Conservation (phyloP, 495 filamentous ascomycete genomes). For the Cenococcum geophilum region DNA sequence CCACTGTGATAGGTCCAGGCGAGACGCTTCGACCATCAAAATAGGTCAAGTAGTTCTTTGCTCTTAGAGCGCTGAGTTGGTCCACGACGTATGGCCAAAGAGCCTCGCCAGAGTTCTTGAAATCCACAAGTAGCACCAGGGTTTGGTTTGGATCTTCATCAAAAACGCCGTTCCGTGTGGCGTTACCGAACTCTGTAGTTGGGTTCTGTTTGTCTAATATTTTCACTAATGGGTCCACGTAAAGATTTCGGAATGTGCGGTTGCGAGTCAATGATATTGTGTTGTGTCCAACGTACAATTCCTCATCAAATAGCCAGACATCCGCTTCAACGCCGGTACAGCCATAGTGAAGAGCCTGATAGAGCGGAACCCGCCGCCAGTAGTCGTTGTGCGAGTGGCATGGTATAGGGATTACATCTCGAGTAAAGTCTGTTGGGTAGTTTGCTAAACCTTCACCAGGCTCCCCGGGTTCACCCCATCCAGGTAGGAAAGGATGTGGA, state of each 20-base stretch:
- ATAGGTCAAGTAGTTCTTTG: slow-evolving; percentile 34
- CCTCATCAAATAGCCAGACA: slow-evolving; percentile 60
- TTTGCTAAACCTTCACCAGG: slow-evolving; percentile 47
- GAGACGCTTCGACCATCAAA: slow-evolving; percentile 20
- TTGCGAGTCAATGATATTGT: slow-evolving; percentile 28
- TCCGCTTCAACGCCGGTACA: slow-evolving; percentile 75
- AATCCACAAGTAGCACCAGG: slow-evolving; percentile 38
- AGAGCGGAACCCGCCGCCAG: slow-evolving; percentile 70
- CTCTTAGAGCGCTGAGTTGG: slow-evolving; percentile 30
- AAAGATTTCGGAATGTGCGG: slow-evolving; percentile 36
- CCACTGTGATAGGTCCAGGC: slow-evolving; percentile 27
- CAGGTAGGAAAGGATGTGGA: slow-evolving; percentile 48
- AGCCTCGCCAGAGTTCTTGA: slow-evolving; percentile 34
- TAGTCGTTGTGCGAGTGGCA: slow-evolving; percentile 91
- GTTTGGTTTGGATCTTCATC: slow-evolving; percentile 32
- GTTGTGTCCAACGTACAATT: slow-evolving; percentile 47
- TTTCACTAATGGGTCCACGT: slow-evolving; percentile 35
- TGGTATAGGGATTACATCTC: slow-evolving; percentile 59
- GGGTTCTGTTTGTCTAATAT: slow-evolving; percentile 34
- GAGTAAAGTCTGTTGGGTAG: slow-evolving; percentile 73
- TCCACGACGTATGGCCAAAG: slow-evolving; percentile 29
- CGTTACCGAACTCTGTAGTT: slow-evolving; percentile 20
- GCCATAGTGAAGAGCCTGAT: slow-evolving; percentile 61
- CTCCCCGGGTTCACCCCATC: slow-evolving; percentile 48
- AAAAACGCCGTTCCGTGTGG: slow-evolving; percentile 32